Base-by-base conservation (phyloP, 2,329 filamentous ascomycete species). In the Pseudopyricularia cyperi region DNA sequence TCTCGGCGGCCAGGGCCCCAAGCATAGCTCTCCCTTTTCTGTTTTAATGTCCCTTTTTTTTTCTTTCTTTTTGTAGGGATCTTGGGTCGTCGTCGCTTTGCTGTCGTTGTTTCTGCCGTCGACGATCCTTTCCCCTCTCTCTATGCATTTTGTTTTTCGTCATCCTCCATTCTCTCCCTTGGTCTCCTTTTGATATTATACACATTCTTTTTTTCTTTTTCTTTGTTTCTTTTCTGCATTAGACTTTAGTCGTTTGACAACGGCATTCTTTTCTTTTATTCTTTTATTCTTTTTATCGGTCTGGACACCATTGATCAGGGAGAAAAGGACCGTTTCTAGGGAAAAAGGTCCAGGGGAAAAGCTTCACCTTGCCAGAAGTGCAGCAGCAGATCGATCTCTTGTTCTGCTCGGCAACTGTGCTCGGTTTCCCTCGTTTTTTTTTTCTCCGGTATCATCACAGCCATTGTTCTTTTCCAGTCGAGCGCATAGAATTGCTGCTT, bases 171-270 rank as follows among this genome's bases (percentile, higher is more conserved):
- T 44, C 49, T 14, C 54, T 52, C 9, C 28, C 28, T 5, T 30
- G 5, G 28, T 48, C n/a, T 37, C 26, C 14, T 53, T 49, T 22
- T 48, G 52, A n/a, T 42, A 44, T 24, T 24, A 44, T 44, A 22
- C 39, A 44, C 39, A 22, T 35, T 52, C 33, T 46, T 46, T 52
- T 50, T 50, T 50, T 44, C 37, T 46, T 52, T 50, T 50, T 50
- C 37, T 33, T 47, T 24, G 3, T 26, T 37, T 4, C 33, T 49
- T 14, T 35, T 8, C 7, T 30, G 26, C 14, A n/a, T 30, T 9
- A n/a, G 12, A 8, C n/a, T 17, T n/a, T 17, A 15, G 46, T 28
- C 28, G 30, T 30, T 33, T 17, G 17, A 32, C 15, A 17, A 35
- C 32, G 14, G 33, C 33, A 26, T 35, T 24, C 17, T 24, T 48